Percentiles rank a stretch among this genome's conserved stretches.
Conservation (phyloP, 2,329 filamentous ascomycete genomes). For the Alternaria atra region DNA sequence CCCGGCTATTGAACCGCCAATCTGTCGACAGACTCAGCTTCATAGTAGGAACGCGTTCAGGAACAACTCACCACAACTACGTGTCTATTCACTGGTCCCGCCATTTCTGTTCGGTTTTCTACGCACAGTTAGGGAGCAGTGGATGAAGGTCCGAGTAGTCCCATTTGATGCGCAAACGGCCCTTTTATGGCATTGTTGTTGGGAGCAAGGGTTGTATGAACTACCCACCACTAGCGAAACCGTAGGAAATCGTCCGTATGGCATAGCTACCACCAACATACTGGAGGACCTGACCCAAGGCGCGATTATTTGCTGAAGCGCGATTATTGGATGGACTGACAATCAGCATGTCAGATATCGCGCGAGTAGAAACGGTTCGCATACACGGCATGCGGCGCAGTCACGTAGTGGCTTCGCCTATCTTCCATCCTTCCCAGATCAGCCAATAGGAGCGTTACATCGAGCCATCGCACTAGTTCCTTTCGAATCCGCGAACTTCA, state of each 20-base stretch:
- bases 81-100: not conserved
- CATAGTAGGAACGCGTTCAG: not conserved
- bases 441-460: not conserved
- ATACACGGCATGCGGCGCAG: not conserved
- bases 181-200: not conserved
- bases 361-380: not conserved
- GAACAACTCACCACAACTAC: conserved; percentile 7
- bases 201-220: not conserved
- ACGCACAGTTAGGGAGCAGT: not conserved
- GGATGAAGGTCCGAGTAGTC: not conserved
- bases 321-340: not conserved
- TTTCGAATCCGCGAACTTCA: not conserved
- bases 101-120: not conserved
- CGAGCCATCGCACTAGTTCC: not conserved
- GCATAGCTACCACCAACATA: not conserved
- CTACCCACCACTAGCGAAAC: not conserved
- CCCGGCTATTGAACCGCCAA: conserved; percentile 32
- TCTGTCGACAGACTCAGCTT: not conserved
- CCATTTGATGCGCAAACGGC: not conserved
- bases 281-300: not conserved
- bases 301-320: not conserved
- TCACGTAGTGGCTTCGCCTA: conserved; percentile 1
- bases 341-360: not conserved
- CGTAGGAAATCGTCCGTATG: not conserved
- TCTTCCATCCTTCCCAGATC: not conserved